Evolutionary conservation across 202 grass and related monocot genomes (phyloP), one percentile per base, ranked within the genome.

Genomic region (Carex arenaria): DNA sequence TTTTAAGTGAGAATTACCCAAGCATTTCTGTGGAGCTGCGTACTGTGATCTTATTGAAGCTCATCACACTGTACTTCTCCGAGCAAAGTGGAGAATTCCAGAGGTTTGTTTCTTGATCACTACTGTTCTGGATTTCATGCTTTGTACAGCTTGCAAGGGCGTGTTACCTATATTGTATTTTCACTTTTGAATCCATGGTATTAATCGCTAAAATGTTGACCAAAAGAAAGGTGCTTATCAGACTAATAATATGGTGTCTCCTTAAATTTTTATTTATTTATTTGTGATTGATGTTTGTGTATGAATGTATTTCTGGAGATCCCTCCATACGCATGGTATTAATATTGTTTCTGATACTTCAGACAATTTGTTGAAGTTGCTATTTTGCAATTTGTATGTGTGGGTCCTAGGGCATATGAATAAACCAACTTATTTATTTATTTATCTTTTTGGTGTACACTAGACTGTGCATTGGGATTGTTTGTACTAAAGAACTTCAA

Each of bases 31-130:
- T 61, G 15, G 84, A 73, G 42, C 82, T 93, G 87, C 85, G 84
- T 93, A 63, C 85, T 89, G 80, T 89, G 62, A 90, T 98, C 64
- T 84, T 95, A 85, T 65, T 78, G 69, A 92, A 84, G 72, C 93
- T 95, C 59, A 80, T 93, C 49, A 92, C 54, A 79, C 81, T 90
- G 61, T 95, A 95, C 85, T 95, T 98, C 85, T 83, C 84, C 12
- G 93, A 95, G 78, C 88, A 89, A 89, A 88, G 80, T 17, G 91
- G 86, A 85, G 89, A 95, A 47, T 78, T 95, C 2, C 88, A 87
- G 89, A 98, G 96, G 96, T 98, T 45, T 64, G 30, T 86, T 89
- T 45, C 81, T 83, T 61, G 70, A 85, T 73, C 80, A 81, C 61
- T 53, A 64, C 59, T 81, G 3, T 57, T 77, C 54, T 76, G 14